Evolutionary conservation across 148 eudicot species (phyloP), one percentile per base, ranked within the genome.

Genomic region (Agrostemma githago): DNA sequence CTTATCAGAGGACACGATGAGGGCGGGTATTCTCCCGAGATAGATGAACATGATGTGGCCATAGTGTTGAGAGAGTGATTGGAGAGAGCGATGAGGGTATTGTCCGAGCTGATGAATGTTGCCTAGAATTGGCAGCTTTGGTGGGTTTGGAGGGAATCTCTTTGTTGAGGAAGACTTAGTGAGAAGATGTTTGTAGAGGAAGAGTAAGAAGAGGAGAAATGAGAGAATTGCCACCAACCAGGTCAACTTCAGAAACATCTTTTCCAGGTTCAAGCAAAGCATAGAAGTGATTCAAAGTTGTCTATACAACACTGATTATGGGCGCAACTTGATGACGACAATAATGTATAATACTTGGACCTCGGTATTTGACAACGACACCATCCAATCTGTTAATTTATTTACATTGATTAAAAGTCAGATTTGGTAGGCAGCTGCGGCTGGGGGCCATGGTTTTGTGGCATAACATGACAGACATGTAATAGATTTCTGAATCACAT

Each of bases 21-120:
- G 39, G 3, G 75, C 26, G 0, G 83, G 80, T 15, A n/a, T 44
- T 16, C 65, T 63, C 2, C 83, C 83, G 0, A 81, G 46, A 12
- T 69, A 62, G 10, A 81, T 62, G 8, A 68, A 41, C 71, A 75
- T 74, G 40, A 75, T 5, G 0, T 80, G 59, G 19, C 75, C 79
- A 43, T 75, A 75, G 46, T 34, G 54, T 8, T 62, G 15, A 1
- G 80, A 73, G 10, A 72, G 59, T n/a, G 67, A 51, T 68, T 21
- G 56, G 6, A 81, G 83, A 9, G 83, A 46, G 2, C 80, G 83
- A 44, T 76, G 79, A 9, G 84, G 78, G 17, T 26, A 48, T 10
- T 9, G 4, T 0, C 76, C 76, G 3, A 81, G 66, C 62, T 77
- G 81, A 73, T 77, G 84, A 16, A 81, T 39, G 34, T 74, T 74